Evolutionary conservation across 805 yeast species (phyloP).

Genomic region (Osmozyma mogii): DNA sequence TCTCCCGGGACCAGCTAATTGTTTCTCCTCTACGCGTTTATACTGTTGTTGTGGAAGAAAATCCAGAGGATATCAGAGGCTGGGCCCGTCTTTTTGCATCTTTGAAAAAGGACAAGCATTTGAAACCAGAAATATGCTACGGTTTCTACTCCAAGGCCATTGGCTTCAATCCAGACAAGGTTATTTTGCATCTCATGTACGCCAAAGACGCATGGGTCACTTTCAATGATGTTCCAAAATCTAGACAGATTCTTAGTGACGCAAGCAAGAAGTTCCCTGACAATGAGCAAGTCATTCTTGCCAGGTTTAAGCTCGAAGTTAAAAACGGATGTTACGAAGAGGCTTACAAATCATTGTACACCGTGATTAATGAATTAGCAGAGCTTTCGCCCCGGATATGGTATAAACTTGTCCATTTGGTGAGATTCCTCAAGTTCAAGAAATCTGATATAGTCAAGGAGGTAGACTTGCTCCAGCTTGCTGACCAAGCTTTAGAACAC

Average conservation of each 20-base stretch:
- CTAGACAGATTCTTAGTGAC: slow-evolving; percentile 44
- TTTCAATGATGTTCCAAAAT: slow-evolving; percentile 39
- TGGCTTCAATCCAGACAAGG: slow-evolving; percentile 38
- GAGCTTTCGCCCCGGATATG: slow-evolving; percentile 42
- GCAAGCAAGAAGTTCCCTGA: slow-evolving; percentile 39
- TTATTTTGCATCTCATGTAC: slow-evolving; percentile 55
- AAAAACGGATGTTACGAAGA: slow-evolving; percentile 30
- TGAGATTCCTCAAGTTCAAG: slow-evolving; percentile 30
- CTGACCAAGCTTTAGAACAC: slow-evolving; percentile 38
- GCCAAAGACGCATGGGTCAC: slow-evolving; percentile 62
- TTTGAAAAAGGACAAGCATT: slow-evolving; percentile 16
- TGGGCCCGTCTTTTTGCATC: slow-evolving; percentile 44
- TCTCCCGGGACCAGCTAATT: too few relatives aligned
- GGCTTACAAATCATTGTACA: slow-evolving; percentile 28
- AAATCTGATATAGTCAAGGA: slow-evolving; percentile 5
- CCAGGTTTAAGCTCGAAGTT: slow-evolving; percentile 59
- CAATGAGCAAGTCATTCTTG: slow-evolving; percentile 58
- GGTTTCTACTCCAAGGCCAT: slow-evolving; percentile 48
- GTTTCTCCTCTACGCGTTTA: too few relatives aligned
- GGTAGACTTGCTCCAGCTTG: slow-evolving; percentile 15
- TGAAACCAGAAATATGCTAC: slow-evolving; percentile 20
- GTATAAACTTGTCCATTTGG: slow-evolving; percentile 50
- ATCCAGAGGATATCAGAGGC: slow-evolving; percentile 37
- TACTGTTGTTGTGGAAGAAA: slow-evolving; percentile 19
- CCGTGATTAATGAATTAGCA: slow-evolving; percentile 11